Conservation (phyloP, 2,329 filamentous ascomycete species). For the Lecanoromycetidae sp. region DNA sequence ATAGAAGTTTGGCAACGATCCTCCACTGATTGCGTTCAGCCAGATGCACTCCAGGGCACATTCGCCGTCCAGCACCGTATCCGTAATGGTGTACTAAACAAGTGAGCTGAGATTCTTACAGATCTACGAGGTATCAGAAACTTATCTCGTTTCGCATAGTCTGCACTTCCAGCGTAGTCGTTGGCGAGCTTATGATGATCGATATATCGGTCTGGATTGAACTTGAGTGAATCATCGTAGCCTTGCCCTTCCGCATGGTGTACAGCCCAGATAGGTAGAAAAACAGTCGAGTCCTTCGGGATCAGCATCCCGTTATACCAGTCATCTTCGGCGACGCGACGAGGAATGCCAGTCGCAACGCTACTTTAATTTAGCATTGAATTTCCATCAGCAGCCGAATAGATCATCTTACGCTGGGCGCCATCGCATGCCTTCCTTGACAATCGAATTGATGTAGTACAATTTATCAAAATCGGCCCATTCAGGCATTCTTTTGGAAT, state of each 20-base stretch:
- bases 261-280: conserved; percentile 23
- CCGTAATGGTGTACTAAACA: too few species aligned
- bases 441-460: conserved; percentile 28
- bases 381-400: neutral
- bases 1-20: conserved; percentile 20
- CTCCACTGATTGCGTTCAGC: conserved; percentile 21
- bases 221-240: neutral
- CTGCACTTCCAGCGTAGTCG: neutral
- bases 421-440: conserved; percentile 27
- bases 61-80: conserved; percentile 22
- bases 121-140: too few species aligned
- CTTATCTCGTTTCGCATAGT: conserved; percentile 31
- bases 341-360: too few species aligned
- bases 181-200: neutral
- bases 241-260: conserved; percentile 12
- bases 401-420: neutral
- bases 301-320: conserved; percentile 21
- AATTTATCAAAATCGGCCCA: conserved; percentile 25
- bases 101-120: too few species aligned
- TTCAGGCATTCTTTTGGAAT: conserved; percentile 24
- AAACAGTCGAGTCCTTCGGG: conserved; percentile 21
- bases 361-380: too few species aligned
- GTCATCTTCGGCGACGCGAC: too few species aligned
- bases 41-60: conserved; percentile 25
- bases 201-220: conserved; percentile 2